Evolutionary conservation across 2,329 filamentous ascomycete genomes (phyloP).

Genomic region (Pyrenophora teres): DNA sequence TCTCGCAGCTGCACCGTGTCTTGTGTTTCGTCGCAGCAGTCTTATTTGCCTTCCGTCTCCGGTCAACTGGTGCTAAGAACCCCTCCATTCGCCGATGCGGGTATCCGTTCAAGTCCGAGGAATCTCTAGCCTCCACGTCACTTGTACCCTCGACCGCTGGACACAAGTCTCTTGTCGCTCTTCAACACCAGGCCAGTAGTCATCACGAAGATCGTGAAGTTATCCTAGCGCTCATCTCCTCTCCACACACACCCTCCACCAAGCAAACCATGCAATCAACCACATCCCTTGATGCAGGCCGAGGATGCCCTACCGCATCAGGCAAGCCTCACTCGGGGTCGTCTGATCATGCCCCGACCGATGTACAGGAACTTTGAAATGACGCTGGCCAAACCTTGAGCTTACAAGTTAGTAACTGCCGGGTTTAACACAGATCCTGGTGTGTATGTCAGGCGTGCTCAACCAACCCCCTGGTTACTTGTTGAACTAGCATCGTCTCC

Average conservation of each 20-base stretch:
- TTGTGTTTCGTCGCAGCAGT: background rate
- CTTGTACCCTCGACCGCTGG: background rate
- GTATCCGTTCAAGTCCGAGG: background rate
- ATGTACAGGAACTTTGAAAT: background rate
- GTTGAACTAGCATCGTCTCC: background rate
- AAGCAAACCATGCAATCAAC: slow-evolving; percentile 2
- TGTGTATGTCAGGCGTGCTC: slow-evolving; percentile 2
- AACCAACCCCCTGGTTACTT: background rate
- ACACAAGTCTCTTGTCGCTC: slow-evolving; percentile 12
- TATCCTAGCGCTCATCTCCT: background rate
- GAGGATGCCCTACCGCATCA: background rate
- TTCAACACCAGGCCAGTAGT: slow-evolving; percentile 17
- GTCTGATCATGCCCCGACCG: slow-evolving; percentile 2
- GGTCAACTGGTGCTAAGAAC: background rate
- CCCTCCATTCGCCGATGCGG: background rate
- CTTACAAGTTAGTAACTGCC: background rate
- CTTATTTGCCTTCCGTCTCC: background rate
- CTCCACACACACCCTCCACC: background rate
- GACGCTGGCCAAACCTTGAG: slow-evolving; percentile 3
- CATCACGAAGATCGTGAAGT: slow-evolving; percentile 24
- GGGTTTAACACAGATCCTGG: slow-evolving; percentile 2
- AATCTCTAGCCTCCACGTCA: background rate
- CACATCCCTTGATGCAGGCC: too few relatives aligned
- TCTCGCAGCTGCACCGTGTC: background rate
- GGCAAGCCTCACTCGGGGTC: slow-evolving; percentile 3